These are phyloP conservation scores for Podosphaera aphanis DNA, from an alignment of 2,329 filamentous ascomycete species.

Conservation along the genomic window DNA sequence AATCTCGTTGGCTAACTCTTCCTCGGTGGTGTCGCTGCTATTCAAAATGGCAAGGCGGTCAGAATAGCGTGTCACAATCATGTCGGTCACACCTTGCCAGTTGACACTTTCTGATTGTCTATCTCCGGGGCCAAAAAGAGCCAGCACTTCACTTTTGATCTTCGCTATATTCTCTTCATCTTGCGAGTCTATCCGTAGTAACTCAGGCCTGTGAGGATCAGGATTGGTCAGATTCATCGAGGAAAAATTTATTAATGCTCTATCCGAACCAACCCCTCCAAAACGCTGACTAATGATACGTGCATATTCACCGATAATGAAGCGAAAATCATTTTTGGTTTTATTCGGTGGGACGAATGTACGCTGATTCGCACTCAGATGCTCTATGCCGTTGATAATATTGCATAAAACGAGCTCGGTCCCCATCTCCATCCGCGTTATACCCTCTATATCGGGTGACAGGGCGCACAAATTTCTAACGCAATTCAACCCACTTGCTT, in stretches of 20 bases:
- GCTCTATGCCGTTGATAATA: slow-evolving; percentile 21
- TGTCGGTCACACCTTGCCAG: too few species aligned
- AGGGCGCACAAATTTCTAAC: slow-evolving; percentile 24
- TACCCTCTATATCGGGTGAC: slow-evolving; percentile 30
- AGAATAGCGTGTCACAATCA: too few species aligned
- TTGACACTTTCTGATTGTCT: too few species aligned
- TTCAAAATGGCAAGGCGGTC: too few species aligned
- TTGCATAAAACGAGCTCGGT: slow-evolving; percentile 49
- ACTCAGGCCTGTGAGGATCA: too few species aligned
- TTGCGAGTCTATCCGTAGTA: too few species aligned
- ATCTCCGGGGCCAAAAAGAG: too few species aligned
- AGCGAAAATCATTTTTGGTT: not conserved
- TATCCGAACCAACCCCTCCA: slow-evolving; percentile 20
- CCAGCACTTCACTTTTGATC: too few species aligned
- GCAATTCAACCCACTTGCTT: not conserved
- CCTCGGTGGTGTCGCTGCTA: too few species aligned
- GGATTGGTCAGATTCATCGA: slow-evolving; percentile 12
- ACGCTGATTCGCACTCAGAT: slow-evolving; percentile 8
- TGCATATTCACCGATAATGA: slow-evolving; percentile 15
- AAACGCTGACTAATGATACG: slow-evolving; percentile 20
- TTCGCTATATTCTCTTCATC: too few species aligned
- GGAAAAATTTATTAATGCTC: slow-evolving; percentile 12
- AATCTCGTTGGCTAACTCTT: too few species aligned
- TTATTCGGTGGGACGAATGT: slow-evolving; percentile 1
- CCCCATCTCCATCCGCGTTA: slow-evolving; percentile 44